Evolutionary conservation across 148 eudicot species (phyloP).

Genomic region (Agrostemma githago): DNA sequence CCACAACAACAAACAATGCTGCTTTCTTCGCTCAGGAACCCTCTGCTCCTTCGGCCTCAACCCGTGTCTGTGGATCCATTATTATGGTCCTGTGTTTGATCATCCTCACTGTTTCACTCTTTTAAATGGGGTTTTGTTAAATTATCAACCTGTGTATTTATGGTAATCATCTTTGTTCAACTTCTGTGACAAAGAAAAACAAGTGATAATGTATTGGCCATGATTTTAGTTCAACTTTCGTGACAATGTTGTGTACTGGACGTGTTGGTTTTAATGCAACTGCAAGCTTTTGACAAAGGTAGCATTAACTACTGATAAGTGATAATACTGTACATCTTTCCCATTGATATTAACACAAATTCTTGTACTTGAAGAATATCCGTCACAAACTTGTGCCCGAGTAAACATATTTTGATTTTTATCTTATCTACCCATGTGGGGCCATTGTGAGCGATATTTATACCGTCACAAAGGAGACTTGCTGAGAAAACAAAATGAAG

Average conservation of each 20-base stretch:
- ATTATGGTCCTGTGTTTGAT: constrained; percentile 12
- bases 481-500: too few species aligned
- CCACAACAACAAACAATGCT: constrained; percentile 12
- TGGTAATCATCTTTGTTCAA: not conserved
- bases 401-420: too few species aligned
- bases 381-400: too few species aligned
- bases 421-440: too few species aligned
- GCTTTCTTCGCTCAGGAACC: constrained; percentile 22
- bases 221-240: not conserved
- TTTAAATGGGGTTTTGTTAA: not conserved
- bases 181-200: not conserved
- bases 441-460: too few species aligned
- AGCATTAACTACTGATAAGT: not conserved
- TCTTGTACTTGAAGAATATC: too few species aligned
- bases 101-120: not conserved
- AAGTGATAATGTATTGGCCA: not conserved
- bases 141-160: not conserved
- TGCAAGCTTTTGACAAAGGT: not conserved
- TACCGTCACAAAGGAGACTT: too few species aligned
- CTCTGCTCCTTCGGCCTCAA: constrained; percentile 28
- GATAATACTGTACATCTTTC: too few species aligned
- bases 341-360: too few species aligned
- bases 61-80: constrained; percentile 12
- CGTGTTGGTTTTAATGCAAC: constrained; percentile 2
- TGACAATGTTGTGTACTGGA: not conserved